Base-by-base conservation (phyloP, 2,329 filamentous ascomycete species). In the Atkinsonella hypoxylon region DNA sequence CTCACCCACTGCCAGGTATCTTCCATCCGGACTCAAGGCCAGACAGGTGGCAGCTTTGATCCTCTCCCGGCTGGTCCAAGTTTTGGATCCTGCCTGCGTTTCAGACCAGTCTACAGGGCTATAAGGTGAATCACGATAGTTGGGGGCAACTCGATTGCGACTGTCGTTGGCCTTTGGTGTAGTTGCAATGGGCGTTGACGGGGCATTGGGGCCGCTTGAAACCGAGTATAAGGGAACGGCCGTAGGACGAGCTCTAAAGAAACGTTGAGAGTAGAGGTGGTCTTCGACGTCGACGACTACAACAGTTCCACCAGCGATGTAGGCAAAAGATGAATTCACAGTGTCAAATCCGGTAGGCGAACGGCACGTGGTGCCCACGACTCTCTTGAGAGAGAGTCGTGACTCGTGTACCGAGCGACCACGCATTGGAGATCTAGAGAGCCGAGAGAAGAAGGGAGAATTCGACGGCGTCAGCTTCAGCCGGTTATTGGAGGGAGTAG, bases 21-120 rank as follows among this genome's bases (percentile, higher is more conserved):
- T 85, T 32, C 87, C 90, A 67, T 96, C 89, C 1, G 83, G 81
- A 62, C 89, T 96, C 56, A 98, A 77, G 20, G 89, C 85, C 26
- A 98, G 78, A 61, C 90, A 95, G 5, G 90, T 95, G 2, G 90
- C 89, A 17, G 93, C 87, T 70, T 97, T 97, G 64, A 97, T 90
- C 57, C 89, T 82, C 66, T 97, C 93, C 56, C 88, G 82, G 50
- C 88, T 93, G 1, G 87, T 89, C 84, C 88, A 91, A 12, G 85
- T 88, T 64, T 83, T 88, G 48, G 78, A 82, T 40, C 68, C 66
- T 15, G 38, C 34, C 4, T 78, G 71, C 2, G 78, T 79, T 45
- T 96, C 90, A 12, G 73, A 39, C 72, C 76, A 78, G 55, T 81
- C 79, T 9, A 62, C 56, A 2, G 66, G 60, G 38, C 67, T 67